Conservation (phyloP, 225 moss, liverwort and hornwort species). For the Anthoceros angustus region DNA sequence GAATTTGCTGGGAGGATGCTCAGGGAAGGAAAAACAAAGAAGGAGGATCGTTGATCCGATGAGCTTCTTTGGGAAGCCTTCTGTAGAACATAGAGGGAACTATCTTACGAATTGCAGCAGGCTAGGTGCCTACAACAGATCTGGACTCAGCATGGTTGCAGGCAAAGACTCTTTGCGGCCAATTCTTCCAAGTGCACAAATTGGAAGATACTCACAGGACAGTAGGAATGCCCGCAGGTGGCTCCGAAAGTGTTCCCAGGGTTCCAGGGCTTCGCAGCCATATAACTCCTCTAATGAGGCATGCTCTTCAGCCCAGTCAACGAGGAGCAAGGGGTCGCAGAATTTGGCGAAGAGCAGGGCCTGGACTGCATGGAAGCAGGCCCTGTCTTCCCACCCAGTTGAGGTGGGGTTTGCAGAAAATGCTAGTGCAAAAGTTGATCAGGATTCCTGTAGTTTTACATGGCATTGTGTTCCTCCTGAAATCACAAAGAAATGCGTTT, state of each 20-base stretch:
- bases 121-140: not conserved
- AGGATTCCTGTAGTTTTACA: not conserved
- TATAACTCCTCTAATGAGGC: not conserved
- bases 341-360: not conserved
- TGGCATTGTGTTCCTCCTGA: not conserved
- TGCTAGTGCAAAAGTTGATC: not conserved
- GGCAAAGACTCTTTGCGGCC: no score
- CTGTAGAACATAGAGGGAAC: not conserved
- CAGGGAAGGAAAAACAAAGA: not conserved
- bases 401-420: not conserved
- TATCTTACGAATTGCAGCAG: not conserved
- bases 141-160: not conserved
- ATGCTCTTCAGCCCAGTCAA: not conserved
- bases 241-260: not conserved
- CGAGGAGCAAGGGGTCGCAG: not conserved
- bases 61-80: not conserved
- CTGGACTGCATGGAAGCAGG: slow-evolving; percentile 4
- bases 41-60: slow-evolving; percentile 2
- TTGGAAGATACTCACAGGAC: not conserved
- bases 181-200: not conserved
- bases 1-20: not conserved
- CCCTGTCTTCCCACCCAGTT: not conserved
- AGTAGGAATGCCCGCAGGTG: no score
- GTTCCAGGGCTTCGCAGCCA: not conserved
- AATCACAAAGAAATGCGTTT: not conserved